These are phyloP conservation scores for Rhododendron simsii DNA, from an alignment of 148 eudicot genomes.

Conservation along the genomic window DNA sequence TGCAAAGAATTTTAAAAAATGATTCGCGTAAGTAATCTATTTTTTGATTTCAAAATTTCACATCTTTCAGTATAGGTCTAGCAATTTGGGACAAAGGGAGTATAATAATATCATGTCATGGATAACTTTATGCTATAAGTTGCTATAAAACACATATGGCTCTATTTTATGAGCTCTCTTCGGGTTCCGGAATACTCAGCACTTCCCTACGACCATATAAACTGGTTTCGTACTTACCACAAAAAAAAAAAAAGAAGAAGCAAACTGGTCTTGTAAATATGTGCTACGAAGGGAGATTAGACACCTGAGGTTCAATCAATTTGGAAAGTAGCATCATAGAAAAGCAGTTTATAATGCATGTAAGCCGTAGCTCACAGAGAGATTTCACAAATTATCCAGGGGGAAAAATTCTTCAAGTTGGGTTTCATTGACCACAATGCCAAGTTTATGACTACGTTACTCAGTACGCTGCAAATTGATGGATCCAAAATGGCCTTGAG, in stretches of 20 bases:
- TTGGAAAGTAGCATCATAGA: neutral
- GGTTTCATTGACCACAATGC: conserved; percentile 53
- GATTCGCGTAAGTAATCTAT: too few relatives aligned
- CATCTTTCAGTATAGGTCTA: too few relatives aligned
- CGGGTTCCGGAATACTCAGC: neutral
- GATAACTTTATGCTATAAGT: too few relatives aligned
- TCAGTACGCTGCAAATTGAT: conserved; percentile 21
- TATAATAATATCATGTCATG: too few relatives aligned
- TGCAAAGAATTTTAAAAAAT: too few relatives aligned
- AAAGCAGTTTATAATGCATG: too few relatives aligned
- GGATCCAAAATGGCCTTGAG: too few relatives aligned
- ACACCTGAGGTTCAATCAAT: neutral
- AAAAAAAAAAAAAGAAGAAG: neutral
- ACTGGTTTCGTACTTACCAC: neutral
- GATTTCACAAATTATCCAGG: conserved; percentile 6
- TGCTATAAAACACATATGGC: too few relatives aligned
- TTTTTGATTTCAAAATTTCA: too few relatives aligned
- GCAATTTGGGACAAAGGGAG: too few relatives aligned
- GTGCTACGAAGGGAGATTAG: neutral
- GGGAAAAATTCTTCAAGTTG: conserved; percentile 68
- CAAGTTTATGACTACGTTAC: conserved; percentile 47
- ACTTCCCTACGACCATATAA: neutral
- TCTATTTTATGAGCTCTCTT: too few relatives aligned
- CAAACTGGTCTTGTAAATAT: neutral
- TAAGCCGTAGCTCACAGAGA: too few relatives aligned